Conservation (phyloP, 2,329 filamentous ascomycete genomes). For the Chaetomium globosum region DNA sequence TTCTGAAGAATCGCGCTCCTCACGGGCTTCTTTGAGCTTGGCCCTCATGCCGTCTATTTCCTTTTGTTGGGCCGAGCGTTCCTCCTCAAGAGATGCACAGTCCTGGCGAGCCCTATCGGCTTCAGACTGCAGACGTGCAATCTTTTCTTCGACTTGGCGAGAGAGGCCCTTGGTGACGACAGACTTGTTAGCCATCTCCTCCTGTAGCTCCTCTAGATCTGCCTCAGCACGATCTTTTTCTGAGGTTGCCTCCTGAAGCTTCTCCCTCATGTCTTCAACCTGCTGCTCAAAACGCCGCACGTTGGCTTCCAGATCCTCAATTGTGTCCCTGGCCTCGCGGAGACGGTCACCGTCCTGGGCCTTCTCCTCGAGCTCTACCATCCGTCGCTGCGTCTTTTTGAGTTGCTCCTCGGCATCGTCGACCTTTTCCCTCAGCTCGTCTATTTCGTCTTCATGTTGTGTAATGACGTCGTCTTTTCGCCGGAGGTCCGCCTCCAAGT, state of each 20-base stretch:
- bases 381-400: conserved; percentile 48
- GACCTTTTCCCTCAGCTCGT: conserved; percentile 61
- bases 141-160: conserved; percentile 73
- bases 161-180: conserved; percentile 73
- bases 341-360: conserved; percentile 56
- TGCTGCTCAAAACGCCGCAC: conserved; percentile 58
- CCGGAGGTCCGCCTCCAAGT: conserved; percentile 73
- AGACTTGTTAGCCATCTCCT: conserved; percentile 79
- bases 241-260: conserved; percentile 55
- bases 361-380: conserved; percentile 60
- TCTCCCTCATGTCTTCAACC: conserved; percentile 57
- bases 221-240: conserved; percentile 61
- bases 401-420: conserved; percentile 52
- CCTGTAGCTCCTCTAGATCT: conserved; percentile 68
- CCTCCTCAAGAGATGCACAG: conserved; percentile 55
- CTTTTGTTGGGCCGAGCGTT: conserved; percentile 51
- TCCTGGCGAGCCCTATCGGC: conserved; percentile 57
- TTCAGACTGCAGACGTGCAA: conserved; percentile 67
- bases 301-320: conserved; percentile 60
- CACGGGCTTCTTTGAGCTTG: conserved; percentile 49
- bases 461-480: conserved; percentile 75
- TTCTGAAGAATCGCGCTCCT: conserved; percentile 47
- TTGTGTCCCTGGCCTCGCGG: conserved; percentile 59
- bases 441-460: conserved; percentile 74
- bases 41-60: conserved; percentile 51